Percentiles rank a stretch among this genome's conserved stretches.
Evolutionary conservation across 257 asterid genomes (phyloP).

Genomic region (Handroanthus guayacan): DNA sequence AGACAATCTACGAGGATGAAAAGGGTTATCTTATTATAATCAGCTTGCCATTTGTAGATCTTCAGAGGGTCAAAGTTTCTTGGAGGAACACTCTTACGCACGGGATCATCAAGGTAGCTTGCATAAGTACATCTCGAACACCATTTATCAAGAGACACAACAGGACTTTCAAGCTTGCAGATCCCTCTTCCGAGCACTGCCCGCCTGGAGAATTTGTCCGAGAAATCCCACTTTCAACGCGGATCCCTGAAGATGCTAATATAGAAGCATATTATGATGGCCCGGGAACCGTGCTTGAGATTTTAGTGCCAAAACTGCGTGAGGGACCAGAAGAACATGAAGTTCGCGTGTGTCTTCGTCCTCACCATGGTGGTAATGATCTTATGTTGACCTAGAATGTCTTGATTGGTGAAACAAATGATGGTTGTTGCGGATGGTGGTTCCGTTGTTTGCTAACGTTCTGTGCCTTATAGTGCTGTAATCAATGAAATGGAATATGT

Average conservation of each 20-base stretch:
- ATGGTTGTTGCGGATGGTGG: not conserved
- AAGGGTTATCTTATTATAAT: constrained; percentile 71
- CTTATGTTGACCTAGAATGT: constrained; percentile 47
- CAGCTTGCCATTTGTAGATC: constrained; percentile 74
- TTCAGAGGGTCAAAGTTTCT: constrained; percentile 65
- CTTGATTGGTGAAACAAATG: constrained; percentile 13
- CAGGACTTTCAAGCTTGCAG: constrained; percentile 55
- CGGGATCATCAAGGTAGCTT: constrained; percentile 51
- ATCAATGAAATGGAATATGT: constrained; percentile 6
- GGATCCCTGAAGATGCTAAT: constrained; percentile 61
- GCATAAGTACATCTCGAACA: constrained; percentile 46
- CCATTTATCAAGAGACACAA: constrained; percentile 54
- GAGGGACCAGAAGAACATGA: constrained; percentile 58
- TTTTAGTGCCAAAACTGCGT: constrained; percentile 54
- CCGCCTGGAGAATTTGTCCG: constrained; percentile 58
- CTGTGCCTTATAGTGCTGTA: not conserved
- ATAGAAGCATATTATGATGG: constrained; percentile 58
- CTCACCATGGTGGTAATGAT: constrained; percentile 53
- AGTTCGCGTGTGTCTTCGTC: constrained; percentile 59
- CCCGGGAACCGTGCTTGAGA: constrained; percentile 50
- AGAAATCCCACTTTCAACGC: constrained; percentile 53
- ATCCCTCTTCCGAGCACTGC: constrained; percentile 55
- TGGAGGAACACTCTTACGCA: constrained; percentile 71
- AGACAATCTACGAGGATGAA: constrained; percentile 70
- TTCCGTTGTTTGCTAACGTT: constrained; percentile 15